Conservation (phyloP, 1,139 yeast species). For the Wickerhamomyces sp. region DNA sequence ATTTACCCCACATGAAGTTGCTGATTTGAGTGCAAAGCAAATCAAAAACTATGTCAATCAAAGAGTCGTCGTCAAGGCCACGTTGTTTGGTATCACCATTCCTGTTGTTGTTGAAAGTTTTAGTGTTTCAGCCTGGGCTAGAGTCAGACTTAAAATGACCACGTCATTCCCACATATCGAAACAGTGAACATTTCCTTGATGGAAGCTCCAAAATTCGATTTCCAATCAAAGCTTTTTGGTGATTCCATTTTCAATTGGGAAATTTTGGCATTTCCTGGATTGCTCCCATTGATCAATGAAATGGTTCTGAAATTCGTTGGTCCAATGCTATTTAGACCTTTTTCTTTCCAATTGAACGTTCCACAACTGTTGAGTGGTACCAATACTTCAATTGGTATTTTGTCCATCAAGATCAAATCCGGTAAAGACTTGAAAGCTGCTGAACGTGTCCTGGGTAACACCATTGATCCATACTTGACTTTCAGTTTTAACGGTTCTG, state of each 20-base stretch:
- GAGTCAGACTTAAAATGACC: constrained; percentile 87
- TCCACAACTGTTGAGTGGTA: constrained; percentile 86
- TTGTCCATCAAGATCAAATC: constrained; percentile 61
- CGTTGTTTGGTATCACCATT: constrained; percentile 59
- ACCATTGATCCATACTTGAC: constrained; percentile 87
- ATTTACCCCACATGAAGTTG: constrained; percentile 83
- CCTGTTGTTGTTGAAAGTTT: constrained; percentile 61
- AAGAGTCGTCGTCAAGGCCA: constrained; percentile 62
- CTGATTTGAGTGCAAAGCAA: constrained; percentile 81
- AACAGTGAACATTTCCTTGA: constrained; percentile 76
- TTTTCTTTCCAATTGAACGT: constrained; percentile 88
- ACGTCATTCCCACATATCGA: constrained; percentile 87
- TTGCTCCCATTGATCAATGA: constrained; percentile 73
- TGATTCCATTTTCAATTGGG: constrained; percentile 80
- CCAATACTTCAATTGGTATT: constrained; percentile 84
- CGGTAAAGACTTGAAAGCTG: constrained; percentile 66
- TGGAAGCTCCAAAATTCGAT: constrained; percentile 85
- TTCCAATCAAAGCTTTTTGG: constrained; percentile 70
- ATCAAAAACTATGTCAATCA: constrained; percentile 80
- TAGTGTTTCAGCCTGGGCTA: constrained; percentile 59
- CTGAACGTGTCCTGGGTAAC: constrained; percentile 59
- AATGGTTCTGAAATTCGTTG: constrained; percentile 79
- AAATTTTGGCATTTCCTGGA: constrained; percentile 82
- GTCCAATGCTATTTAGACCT: constrained; percentile 84
- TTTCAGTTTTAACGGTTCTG: constrained; percentile 55